Conservation (phyloP, 768 basidiomycete genomes). For the Roridomyces roridus region DNA sequence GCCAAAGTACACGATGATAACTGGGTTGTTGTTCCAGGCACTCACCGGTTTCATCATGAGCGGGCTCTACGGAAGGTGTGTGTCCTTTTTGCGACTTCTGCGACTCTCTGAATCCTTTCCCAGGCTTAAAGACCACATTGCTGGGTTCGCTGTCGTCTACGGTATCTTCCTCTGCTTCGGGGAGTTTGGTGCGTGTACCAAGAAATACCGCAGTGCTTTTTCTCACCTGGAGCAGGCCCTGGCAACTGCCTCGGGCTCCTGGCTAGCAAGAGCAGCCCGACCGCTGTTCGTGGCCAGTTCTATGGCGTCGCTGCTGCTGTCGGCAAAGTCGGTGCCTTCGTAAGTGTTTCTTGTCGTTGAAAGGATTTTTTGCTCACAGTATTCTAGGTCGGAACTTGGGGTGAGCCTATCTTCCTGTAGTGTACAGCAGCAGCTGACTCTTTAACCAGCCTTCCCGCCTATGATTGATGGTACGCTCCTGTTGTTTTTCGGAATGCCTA, state of each 20-base stretch:
- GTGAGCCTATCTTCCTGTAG: conserved; percentile 56
- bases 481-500: not conserved
- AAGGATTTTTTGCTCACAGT: no score
- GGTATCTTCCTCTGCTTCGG: conserved; percentile 92
- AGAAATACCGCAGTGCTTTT: no score
- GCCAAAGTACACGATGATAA: conserved; percentile 67
- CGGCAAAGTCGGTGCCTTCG: conserved; percentile 86
- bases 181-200: conserved; percentile 68
- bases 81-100: not conserved
- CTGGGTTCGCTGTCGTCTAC: conserved; percentile 85
- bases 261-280: conserved; percentile 85
- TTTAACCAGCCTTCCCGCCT: conserved; percentile 60
- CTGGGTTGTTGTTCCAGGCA: conserved; percentile 70
- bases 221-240: conserved; percentile 71
- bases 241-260: conserved; percentile 88
- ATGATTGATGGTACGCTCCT: conserved; percentile 61
- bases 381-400: conserved; percentile 75
- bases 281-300: conserved; percentile 84
- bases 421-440: not conserved
- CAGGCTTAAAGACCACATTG: conserved; percentile 69
- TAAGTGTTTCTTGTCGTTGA: conserved; percentile 31
- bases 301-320: conserved; percentile 88
- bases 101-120: no score
- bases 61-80: conserved; percentile 68
- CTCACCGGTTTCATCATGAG: conserved; percentile 90